Evolutionary conservation across 2,329 filamentous ascomycete species (phyloP), one percentile per base, ranked within the genome.

Genomic region (Diaporthe batatas): DNA sequence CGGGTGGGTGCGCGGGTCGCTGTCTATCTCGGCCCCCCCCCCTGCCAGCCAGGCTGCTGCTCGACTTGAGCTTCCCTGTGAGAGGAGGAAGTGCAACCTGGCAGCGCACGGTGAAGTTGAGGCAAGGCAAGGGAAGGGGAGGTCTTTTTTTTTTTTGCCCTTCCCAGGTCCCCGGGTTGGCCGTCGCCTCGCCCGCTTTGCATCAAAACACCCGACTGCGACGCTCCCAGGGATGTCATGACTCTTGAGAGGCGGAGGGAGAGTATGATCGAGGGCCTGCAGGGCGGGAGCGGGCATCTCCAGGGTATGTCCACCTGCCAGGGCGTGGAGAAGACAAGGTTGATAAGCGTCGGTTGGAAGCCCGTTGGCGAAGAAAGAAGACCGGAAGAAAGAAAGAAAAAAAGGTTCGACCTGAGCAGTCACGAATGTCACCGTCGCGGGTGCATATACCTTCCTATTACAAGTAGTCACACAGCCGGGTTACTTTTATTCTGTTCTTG

Each of bases 391-490:
- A 10, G 29, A 23, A 29, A 47, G 29, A 29, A 29, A 5, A 29
- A 32, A 34, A 34, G 11, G 7, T 7, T 51, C 62, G 44, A 65
- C 36, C 44, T 65, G 29, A 65, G 44, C 29, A 65, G 44, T 49
- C 44, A 65, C 18, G 23, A 51, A 51, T 65, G 44, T 65, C 44
- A 65, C 44, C 34, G 29, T 51, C 44, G 44, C 23, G 51, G 23
- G 12, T 21, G 59, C 44, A 29, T 49, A 21, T n/a, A 51, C 42
- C 59, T 65, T 65, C 59, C 59, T 64, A 49, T 8, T 65, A 51
- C 44, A n/a, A 36, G 29, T 23, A 65, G 32, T 65, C 18, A 34
- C 18, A 34, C 4, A 34, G 12, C 62, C 42, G 11, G 39, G 5
- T 14, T 44, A 21, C 4, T 47, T 49, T 12, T 34, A 16, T 23